Conservation (phyloP, 2,329 filamentous ascomycete genomes). For the Drechslera avenae region DNA sequence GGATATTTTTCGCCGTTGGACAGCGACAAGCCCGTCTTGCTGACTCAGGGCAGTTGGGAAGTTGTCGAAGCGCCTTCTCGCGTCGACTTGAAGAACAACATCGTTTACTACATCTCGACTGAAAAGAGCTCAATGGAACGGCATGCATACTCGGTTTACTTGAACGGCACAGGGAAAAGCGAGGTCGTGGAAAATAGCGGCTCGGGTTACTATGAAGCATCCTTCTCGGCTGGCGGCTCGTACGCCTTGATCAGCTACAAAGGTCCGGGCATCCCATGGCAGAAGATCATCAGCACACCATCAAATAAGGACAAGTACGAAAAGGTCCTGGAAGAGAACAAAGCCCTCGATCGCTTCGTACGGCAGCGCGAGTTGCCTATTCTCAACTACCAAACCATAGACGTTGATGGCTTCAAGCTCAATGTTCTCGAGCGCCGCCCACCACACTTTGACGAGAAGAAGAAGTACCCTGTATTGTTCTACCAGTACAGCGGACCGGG, state of each 20-base stretch:
- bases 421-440: conserved; percentile 84
- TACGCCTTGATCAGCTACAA: conserved; percentile 84
- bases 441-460: conserved; percentile 81
- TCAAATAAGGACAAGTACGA: conserved; percentile 68
- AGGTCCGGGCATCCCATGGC: conserved; percentile 86
- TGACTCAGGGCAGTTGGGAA: conserved; percentile 91
- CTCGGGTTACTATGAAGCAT: conserved; percentile 79
- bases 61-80: conserved; percentile 84
- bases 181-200: conserved; percentile 74
- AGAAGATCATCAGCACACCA: conserved; percentile 85
- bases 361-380: conserved; percentile 81
- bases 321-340: conserved; percentile 78
- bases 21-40: conserved; percentile 77
- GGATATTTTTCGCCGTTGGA: conserved; percentile 92
- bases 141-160: conserved; percentile 86
- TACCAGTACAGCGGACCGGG: conserved; percentile 92
- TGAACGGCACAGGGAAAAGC: conserved; percentile 76
- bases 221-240: conserved; percentile 81
- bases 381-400: conserved; percentile 80
- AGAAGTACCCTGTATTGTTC: conserved; percentile 92
- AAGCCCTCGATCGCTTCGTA: conserved; percentile 69
- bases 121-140: conserved; percentile 87
- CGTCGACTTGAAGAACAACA: conserved; percentile 80
- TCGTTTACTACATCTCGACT: conserved; percentile 89
- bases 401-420: conserved; percentile 76